These are phyloP conservation scores for Colletotrichum tamarilloi DNA, from an alignment of 2,329 filamentous ascomycete genomes.

Conservation along the genomic window DNA sequence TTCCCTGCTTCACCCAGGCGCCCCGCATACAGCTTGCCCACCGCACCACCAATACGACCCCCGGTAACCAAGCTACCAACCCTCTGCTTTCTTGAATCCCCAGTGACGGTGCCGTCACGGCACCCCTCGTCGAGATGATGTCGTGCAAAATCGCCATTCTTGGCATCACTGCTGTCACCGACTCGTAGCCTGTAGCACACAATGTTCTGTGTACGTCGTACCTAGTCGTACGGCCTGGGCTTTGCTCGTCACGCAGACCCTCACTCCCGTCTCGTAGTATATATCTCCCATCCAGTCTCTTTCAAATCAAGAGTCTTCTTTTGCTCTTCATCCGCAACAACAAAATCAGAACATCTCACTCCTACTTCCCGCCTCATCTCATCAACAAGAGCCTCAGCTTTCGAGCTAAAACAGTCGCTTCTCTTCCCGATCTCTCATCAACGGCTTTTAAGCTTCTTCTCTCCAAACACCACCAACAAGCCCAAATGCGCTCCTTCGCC, in stretches of 20 bases:
- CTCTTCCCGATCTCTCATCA: neutral
- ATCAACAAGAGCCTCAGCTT: conserved; percentile 9
- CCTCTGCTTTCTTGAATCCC: conserved; percentile 7
- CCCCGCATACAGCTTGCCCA: conserved; percentile 22
- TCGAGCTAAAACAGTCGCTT: conserved; percentile 21
- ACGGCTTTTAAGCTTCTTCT: neutral
- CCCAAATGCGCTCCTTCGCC: conserved; percentile 41
- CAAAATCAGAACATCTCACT: neutral
- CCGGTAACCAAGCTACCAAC: conserved; percentile 20
- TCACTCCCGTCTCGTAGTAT: conserved; percentile 10
- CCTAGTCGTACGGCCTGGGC: conserved; percentile 15
- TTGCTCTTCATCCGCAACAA: conserved; percentile 3
- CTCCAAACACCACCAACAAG: neutral
- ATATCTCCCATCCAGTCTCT: conserved; percentile 10
- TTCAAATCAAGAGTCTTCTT: neutral
- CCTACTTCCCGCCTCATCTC: neutral
- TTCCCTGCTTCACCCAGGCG: conserved; percentile 30
- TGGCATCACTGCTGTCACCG: conserved; percentile 33
- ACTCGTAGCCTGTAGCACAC: conserved; percentile 20
- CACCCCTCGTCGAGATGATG: conserved; percentile 30
- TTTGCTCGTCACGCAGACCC: conserved; percentile 15
- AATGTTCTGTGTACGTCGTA: conserved; percentile 8
- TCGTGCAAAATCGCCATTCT: conserved; percentile 35
- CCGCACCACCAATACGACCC: conserved; percentile 3
- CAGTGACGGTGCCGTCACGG: conserved; percentile 9